Percentiles rank a stretch among this genome's conserved stretches.
Conservation (phyloP, 2,329 filamentous ascomycete species). For the Colletotrichum endophyticum region DNA sequence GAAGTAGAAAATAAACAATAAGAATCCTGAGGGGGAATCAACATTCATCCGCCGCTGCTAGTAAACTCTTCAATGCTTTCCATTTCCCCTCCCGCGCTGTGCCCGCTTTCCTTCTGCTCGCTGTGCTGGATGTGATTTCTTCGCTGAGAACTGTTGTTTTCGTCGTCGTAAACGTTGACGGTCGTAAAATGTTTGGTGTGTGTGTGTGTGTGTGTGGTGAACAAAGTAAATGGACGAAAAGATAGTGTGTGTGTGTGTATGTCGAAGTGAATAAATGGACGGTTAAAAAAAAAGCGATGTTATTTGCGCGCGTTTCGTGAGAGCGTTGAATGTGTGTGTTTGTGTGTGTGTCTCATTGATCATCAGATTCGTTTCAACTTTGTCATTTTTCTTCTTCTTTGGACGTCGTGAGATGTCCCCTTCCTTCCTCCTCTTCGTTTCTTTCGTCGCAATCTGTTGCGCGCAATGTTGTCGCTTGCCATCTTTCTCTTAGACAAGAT, state of each 20-base stretch:
- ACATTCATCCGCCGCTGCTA: too few relatives aligned
- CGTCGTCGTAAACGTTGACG: neutral
- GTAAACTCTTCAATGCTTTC: neutral
- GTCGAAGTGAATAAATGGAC: neutral
- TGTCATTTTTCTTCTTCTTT: slow-evolving; percentile 8
- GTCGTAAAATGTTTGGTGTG: neutral
- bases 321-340: neutral
- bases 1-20: neutral
- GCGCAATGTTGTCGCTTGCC: neutral
- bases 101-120: neutral
- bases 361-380: slow-evolving; percentile 18
- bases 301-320: neutral
- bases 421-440: neutral
- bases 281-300: neutral
- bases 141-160: neutral
- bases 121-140: neutral
- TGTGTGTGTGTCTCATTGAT: neutral
- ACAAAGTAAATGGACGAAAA: neutral
- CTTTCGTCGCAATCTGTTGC: neutral
- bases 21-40: neutral
- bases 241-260: neutral
- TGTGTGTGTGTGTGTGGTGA: neutral
- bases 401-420: slow-evolving; percentile 10
- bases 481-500: neutral
- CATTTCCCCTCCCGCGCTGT: neutral